Evolutionary conservation across 768 basidiomycete species (phyloP).

Genomic region (Exsudoporus frostii): DNA sequence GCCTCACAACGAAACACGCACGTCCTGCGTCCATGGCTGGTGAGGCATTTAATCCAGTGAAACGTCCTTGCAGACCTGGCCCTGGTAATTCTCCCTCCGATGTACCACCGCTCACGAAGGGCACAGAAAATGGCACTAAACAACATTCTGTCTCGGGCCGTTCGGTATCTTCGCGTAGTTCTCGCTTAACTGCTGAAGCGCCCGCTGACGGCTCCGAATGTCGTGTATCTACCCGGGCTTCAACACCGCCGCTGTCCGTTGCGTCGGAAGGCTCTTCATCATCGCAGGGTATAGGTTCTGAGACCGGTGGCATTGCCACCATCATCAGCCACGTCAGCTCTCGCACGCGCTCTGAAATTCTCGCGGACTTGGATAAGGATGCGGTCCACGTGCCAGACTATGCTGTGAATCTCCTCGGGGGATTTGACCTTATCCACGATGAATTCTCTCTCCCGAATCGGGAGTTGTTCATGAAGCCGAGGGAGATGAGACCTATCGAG

Average conservation of each 20-base stretch:
- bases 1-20: conserved; percentile 24
- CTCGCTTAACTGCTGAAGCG: conserved; percentile 22
- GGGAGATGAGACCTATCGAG: conserved; percentile 29
- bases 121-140: conserved; percentile 16
- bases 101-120: conserved; percentile 14
- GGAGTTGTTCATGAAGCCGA: conserved; percentile 28
- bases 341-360: conserved; percentile 38
- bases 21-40: conserved; percentile 26
- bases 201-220: conserved; percentile 22
- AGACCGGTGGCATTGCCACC: conserved; percentile 32
- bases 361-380: conserved; percentile 33
- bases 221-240: conserved; percentile 23
- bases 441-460: conserved; percentile 32
- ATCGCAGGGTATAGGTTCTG: conserved; percentile 20
- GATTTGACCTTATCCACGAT: conserved; percentile 38
- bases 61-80: conserved; percentile 27
- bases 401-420: conserved; percentile 42
- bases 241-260: conserved; percentile 30
- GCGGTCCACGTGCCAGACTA: conserved; percentile 42
- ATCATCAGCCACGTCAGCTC: conserved; percentile 34
- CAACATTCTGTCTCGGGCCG: conserved; percentile 16
- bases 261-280: conserved; percentile 25
- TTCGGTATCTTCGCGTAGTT: conserved; percentile 17
- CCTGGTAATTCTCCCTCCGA: conserved; percentile 17
- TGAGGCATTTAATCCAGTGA: conserved; percentile 29